A percentile compares a stretch with the other conserved stretches of the same genome.
Conservation (phyloP, 2,329 filamentous ascomycete genomes). For the Stemphylium lycopersici region DNA sequence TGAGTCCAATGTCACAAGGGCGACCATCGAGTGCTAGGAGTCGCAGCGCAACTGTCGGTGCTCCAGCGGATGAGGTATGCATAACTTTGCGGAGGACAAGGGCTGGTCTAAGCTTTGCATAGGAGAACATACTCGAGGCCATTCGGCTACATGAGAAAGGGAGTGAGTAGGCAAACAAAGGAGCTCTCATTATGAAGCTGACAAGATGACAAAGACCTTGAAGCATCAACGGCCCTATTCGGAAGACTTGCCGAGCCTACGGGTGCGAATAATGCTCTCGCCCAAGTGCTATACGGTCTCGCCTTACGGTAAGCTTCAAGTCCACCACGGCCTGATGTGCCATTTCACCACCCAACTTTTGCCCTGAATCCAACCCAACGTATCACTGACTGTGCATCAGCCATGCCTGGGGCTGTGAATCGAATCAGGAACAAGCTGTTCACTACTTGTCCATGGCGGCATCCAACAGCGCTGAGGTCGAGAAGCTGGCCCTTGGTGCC, state of each 20-base stretch:
- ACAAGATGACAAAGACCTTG: conserved; percentile 60
- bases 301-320: conserved; percentile 71
- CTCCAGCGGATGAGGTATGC: conserved; percentile 49
- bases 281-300: conserved; percentile 94
- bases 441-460: conserved; percentile 87
- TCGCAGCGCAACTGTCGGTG: conserved; percentile 46
- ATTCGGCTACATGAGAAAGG: conserved; percentile 90
- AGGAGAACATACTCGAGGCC: conserved; percentile 84
- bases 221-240: conserved; percentile 83
- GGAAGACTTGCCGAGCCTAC: conserved; percentile 79
- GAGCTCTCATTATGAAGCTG: conserved; percentile 15
- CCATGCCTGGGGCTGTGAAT: conserved; percentile 89
- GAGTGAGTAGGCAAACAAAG: conserved; percentile 45
- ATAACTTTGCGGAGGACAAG: conserved; percentile 10
- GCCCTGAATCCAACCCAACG: conserved; percentile 25
- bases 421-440: conserved; percentile 75
- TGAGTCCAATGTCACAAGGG: conserved; percentile 22
- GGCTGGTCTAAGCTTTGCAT: conserved; percentile 21
- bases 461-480: conserved; percentile 85
- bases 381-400: conserved; percentile 54
- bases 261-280: conserved; percentile 88
- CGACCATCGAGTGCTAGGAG: conserved; percentile 23
- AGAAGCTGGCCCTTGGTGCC: conserved; percentile 81
- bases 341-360: conserved; percentile 31
- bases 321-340: conserved; percentile 3